Percentiles rank a stretch among this genome's conserved stretches.
Conservation (phyloP, 192 early-diverging fungal genomes). For the Polychytrium aggregatum region DNA sequence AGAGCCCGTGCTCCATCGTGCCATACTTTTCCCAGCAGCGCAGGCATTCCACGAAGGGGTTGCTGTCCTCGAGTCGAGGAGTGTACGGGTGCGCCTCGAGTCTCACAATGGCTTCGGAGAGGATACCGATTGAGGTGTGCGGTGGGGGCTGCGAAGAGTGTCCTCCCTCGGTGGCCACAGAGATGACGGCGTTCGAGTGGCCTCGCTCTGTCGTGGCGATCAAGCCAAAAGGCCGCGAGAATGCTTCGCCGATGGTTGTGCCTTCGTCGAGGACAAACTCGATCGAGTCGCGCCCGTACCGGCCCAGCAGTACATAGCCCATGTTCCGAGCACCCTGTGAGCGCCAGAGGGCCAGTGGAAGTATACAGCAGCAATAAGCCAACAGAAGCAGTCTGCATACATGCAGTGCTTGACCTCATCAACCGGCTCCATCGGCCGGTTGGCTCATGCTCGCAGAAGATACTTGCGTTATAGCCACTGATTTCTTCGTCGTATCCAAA, state of each 20-base stretch:
- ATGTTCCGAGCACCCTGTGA: too few species aligned
- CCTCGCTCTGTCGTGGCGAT: constrained; percentile 20
- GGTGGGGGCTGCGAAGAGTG: constrained; percentile 28
- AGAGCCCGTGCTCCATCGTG: too few species aligned
- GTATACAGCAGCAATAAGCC: too few species aligned
- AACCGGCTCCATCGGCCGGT: too few species aligned
- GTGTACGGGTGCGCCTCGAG: constrained; percentile 15
- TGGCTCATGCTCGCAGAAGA: too few species aligned
- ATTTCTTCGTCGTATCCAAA: constrained; percentile 36
- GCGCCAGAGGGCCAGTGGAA: too few species aligned
- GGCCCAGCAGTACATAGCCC: too few species aligned
- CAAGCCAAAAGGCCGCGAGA: constrained; percentile 10
- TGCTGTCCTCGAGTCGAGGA: constrained; percentile 4
- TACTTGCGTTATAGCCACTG: too few species aligned
- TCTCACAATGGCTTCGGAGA: constrained; percentile 8
- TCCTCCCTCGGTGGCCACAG: constrained; percentile 17
- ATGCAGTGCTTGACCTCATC: too few species aligned
- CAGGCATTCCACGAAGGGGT: constrained; percentile 14
- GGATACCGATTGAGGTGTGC: constrained; percentile 24
- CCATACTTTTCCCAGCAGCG: constrained; percentile 13
- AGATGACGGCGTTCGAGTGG: constrained; percentile 13
- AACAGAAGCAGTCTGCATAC: too few species aligned
- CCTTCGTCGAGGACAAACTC: constrained; percentile 30
- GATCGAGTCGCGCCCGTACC: too few species aligned
- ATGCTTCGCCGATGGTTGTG: not conserved